A percentile compares a stretch with the other conserved stretches of the same genome.
Evolutionary conservation across 2,329 filamentous ascomycete species (phyloP).

Genomic region (Seiridium cupressi): DNA sequence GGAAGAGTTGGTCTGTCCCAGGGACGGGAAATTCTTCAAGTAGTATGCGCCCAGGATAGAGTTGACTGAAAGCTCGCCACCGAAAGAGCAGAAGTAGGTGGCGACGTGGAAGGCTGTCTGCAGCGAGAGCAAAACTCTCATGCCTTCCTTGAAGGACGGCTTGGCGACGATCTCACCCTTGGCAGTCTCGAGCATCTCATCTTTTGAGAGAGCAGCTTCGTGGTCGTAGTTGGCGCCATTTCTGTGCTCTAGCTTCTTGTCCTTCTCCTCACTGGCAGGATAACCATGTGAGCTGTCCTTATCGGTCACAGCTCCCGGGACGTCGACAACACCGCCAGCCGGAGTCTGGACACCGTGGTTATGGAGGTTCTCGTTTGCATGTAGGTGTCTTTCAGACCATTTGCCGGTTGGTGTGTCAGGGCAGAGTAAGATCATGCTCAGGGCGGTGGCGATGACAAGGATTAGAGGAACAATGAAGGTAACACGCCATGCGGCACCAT

Average conservation of each 20-base stretch:
- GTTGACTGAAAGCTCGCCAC: conserved; percentile 62
- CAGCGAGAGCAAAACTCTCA: conserved; percentile 45
- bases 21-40: conserved; percentile 55
- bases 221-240: conserved; percentile 32
- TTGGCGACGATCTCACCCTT: conserved; percentile 51
- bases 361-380: conserved; percentile 51
- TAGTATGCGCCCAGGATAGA: conserved; percentile 58
- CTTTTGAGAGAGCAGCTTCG: conserved; percentile 45
- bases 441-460: conserved; percentile 64
- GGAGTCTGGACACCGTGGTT: conserved; percentile 35
- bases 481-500: conserved; percentile 77
- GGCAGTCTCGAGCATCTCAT: conserved; percentile 53
- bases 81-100: conserved; percentile 64
- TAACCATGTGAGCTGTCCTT: conserved; percentile 33
- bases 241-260: conserved; percentile 30
- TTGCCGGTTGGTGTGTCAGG: conserved; percentile 80
- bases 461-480: conserved; percentile 82
- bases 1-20: conserved; percentile 54
- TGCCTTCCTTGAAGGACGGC: conserved; percentile 51
- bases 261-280: conserved; percentile 40
- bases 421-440: conserved; percentile 71
- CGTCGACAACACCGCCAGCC: conserved; percentile 43
- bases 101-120: conserved; percentile 55
- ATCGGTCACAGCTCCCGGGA: conserved; percentile 49
- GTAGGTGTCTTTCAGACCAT: conserved; percentile 71